Evolutionary conservation across 192 early-diverging fungal genomes (phyloP).

Genomic region (Kappamyces sp.): DNA sequence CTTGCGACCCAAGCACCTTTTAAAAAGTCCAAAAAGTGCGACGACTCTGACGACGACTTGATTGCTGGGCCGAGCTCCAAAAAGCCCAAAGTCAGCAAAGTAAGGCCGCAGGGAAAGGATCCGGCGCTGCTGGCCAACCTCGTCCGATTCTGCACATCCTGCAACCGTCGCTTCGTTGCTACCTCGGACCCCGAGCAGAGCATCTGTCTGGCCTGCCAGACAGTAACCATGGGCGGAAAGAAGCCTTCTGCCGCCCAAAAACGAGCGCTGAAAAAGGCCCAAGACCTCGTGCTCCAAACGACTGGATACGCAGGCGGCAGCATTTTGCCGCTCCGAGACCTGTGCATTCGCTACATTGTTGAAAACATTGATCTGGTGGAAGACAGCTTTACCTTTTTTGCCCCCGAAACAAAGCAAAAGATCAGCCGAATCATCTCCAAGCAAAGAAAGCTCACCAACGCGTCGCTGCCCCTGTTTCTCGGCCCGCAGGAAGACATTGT

Average conservation of each 20-base stretch:
- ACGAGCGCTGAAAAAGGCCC: neutral
- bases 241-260: neutral
- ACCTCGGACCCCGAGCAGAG: neutral
- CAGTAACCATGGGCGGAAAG: neutral
- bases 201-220: neutral
- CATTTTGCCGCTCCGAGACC: slow-evolving; percentile 1
- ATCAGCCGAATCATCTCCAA: slow-evolving; percentile 65
- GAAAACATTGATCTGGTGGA: slow-evolving; percentile 10
- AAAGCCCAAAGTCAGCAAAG: neutral
- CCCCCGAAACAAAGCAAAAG: slow-evolving; percentile 50
- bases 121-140: neutral
- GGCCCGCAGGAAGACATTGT: slow-evolving; percentile 40
- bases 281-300: neutral
- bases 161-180: neutral
- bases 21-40: neutral
- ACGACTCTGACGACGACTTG: neutral
- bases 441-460: slow-evolving; percentile 51
- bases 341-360: slow-evolving; percentile 9
- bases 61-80: no score
- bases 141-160: neutral
- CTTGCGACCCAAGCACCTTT: neutral
- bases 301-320: neutral
- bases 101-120: neutral
- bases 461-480: slow-evolving; percentile 58
- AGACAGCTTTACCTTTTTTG: slow-evolving; percentile 54